Evolutionary conservation across 495 filamentous ascomycete genomes (phyloP).

Genomic region (Haplographium delicatum): DNA sequence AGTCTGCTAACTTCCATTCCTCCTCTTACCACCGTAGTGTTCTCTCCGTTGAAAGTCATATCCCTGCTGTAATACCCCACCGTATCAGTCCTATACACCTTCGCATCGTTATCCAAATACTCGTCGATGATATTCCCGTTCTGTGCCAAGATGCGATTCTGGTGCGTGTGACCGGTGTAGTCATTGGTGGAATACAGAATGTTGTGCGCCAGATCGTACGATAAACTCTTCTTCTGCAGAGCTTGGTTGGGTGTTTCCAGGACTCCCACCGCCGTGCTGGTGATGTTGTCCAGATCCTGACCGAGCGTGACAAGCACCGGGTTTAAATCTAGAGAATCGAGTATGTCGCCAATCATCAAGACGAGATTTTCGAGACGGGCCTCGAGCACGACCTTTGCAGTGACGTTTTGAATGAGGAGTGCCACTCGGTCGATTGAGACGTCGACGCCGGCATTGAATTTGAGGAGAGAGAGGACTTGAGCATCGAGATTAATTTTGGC

Average conservation of each 20-base stretch:
- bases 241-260: constrained; percentile 14
- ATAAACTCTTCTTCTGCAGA: constrained; percentile 1
- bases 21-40: constrained; percentile 37
- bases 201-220: constrained; percentile 41
- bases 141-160: constrained; percentile 49
- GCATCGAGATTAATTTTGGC: constrained; percentile 56
- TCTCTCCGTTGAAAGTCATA: constrained; percentile 51
- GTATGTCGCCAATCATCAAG: constrained; percentile 45
- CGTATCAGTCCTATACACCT: constrained; percentile 30
- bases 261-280: constrained; percentile 37
- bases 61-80: constrained; percentile 44
- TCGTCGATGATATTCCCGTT: constrained; percentile 48
- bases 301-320: constrained; percentile 50
- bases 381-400: constrained; percentile 51
- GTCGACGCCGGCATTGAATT: constrained; percentile 53
- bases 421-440: constrained; percentile 45
- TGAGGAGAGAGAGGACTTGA: constrained; percentile 48
- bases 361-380: constrained; percentile 52
- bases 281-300: constrained; percentile 39
- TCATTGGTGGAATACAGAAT: constrained; percentile 53
- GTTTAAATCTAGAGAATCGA: constrained; percentile 52
- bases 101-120: constrained; percentile 47
- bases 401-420: constrained; percentile 49
- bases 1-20: constrained; percentile 38
- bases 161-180: constrained; percentile 48